These are phyloP conservation scores for Cardamine chenopodiifolia DNA, from an alignment of 345 rosid species.

Conservation along the genomic window DNA sequence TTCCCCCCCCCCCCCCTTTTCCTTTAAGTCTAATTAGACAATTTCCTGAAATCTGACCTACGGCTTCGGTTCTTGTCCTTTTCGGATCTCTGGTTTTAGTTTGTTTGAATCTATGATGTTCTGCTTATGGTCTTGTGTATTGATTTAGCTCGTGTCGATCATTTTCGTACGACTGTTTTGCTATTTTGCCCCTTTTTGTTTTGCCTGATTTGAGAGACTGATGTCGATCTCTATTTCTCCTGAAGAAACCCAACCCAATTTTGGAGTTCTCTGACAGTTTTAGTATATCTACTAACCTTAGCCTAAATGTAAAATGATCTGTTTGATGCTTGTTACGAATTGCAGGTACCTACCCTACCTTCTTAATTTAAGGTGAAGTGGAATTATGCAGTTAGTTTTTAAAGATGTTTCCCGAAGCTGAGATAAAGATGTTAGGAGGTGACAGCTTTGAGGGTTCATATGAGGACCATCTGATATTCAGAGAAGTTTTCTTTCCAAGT, in stretches of 20 bases:
- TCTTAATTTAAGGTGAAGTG: conserved; percentile 19
- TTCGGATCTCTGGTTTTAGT: conserved; percentile 27
- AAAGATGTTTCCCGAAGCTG: conserved; percentile 45
- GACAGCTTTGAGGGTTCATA: conserved; percentile 68
- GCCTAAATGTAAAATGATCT: neutral
- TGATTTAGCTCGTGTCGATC: neutral
- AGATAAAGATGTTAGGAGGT: conserved; percentile 42
- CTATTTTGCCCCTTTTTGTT: neutral
- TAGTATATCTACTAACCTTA: neutral
- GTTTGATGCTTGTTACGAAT: conserved; percentile 5
- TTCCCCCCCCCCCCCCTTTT: no score
- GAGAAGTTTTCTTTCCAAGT: conserved; percentile 58
- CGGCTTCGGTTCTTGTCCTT: neutral
- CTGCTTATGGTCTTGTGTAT: neutral
- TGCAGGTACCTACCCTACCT: conserved; percentile 34
- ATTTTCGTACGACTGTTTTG: neutral
- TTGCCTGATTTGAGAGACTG: conserved; percentile 21
- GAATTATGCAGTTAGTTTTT: conserved; percentile 38
- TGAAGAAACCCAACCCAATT: neutral
- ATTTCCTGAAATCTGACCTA: conserved; percentile 5
- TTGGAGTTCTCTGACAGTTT: neutral
- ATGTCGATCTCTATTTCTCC: neutral
- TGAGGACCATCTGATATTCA: conserved; percentile 58
- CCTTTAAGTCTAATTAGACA: neutral
- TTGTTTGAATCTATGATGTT: conserved; percentile 1